Evolutionary conservation across 441 rosid species (phyloP), one percentile per base, ranked within the genome.

Genomic region (Arabidopsis lyrata): DNA sequence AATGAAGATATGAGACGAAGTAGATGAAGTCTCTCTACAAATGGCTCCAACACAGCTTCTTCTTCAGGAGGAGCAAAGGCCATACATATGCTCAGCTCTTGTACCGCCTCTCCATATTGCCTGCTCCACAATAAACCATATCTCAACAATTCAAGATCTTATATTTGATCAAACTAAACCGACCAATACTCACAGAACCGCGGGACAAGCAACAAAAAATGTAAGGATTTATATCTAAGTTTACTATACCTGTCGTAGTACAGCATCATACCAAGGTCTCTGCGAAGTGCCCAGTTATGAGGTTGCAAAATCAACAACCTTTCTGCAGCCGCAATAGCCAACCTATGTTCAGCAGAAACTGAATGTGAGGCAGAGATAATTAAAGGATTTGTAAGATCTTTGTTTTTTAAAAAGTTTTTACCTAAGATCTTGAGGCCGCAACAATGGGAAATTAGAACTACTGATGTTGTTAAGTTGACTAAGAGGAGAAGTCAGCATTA

Each of bases 81-180:
- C 87, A 92, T 85, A 79, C 92, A 90, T 56, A 92, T 92, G 87
- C 97, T 92, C 41, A 92, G 90, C 84, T 90, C 97, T 80, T 85
- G 95, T 66, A 90, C 88, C 2, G 97, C 97, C 87, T 86, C 81
- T 49, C 88, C 90, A n/a, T 81, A 87, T 58, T 90, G 86, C 85
- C 97, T 91, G 84, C 2, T 34, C 73, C 57, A 63, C 24, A 34
- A 2, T 8, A 5, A 41, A 22, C 50, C 35, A 49, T 35, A 35
- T 16, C 50, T 67, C 74, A 73, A n/a, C 32, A 54, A 32, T 35
- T 44, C 56, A 34, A 55, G 10, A 22, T 58, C 24, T 8, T 55
- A n/a, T 3, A 24, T 34, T 47, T 32, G 8, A 15, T 39, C n/a
- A 20, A 67, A 60, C 67, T 20, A 47, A 24, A 47, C 63, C 54